Evolutionary conservation across 2,329 filamentous ascomycete species (phyloP).

Genomic region (Septoria linicola): DNA sequence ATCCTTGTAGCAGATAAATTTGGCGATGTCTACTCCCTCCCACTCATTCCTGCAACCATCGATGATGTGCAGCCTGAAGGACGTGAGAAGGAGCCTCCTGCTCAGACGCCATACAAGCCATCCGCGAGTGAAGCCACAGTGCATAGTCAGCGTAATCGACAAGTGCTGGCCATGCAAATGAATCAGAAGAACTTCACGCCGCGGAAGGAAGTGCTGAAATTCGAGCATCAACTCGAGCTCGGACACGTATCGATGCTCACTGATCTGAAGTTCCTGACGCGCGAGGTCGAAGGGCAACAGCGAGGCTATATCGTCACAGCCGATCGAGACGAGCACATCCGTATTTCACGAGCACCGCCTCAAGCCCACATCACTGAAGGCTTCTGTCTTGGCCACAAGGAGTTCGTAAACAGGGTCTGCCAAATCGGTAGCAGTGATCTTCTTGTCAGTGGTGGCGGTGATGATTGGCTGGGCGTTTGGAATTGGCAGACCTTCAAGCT

Average conservation of each 20-base stretch:
- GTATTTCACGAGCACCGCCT: conserved; percentile 75
- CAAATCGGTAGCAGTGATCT: conserved; percentile 59
- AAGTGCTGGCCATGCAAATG: conserved; percentile 57
- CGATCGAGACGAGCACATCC: conserved; percentile 80
- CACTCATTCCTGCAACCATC: conserved; percentile 56
- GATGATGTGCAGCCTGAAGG: conserved; percentile 36
- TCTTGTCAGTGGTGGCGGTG: conserved; percentile 84
- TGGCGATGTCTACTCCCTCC: conserved; percentile 89
- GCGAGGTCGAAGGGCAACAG: conserved; percentile 45
- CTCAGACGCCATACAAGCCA: conserved; percentile 45
- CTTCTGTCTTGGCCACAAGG: conserved; percentile 83
- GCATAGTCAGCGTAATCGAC: conserved; percentile 60
- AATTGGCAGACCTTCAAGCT: conserved; percentile 66
- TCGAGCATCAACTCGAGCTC: conserved; percentile 75
- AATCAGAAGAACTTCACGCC: conserved; percentile 48
- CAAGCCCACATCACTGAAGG: conserved; percentile 86
- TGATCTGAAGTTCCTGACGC: conserved; percentile 60
- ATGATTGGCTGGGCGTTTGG: conserved; percentile 77
- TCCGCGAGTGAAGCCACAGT: conserved; percentile 60
- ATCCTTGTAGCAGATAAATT: conserved; percentile 93
- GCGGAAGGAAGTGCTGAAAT: conserved; percentile 51
- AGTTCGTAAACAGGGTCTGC: conserved; percentile 78
- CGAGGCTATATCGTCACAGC: conserved; percentile 64
- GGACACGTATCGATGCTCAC: conserved; percentile 97
- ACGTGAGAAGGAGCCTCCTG: conserved; percentile 21